Percentiles rank a stretch among this genome's conserved stretches.
These are phyloP conservation scores for Pachysandra terminalis DNA, from an alignment of 164 flowering plant species.

Conservation along the genomic window DNA sequence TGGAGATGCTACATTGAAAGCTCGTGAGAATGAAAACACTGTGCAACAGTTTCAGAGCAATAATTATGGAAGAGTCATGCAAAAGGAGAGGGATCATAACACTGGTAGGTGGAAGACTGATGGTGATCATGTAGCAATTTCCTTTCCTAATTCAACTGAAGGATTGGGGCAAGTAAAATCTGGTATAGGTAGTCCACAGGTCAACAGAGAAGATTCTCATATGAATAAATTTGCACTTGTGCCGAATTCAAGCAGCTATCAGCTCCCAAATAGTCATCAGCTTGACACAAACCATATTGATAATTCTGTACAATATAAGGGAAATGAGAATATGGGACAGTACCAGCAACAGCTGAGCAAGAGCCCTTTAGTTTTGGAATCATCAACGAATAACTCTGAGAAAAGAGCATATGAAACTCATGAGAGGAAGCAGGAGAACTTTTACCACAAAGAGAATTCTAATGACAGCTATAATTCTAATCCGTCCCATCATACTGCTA, in stretches of 20 bases:
- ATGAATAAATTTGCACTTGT: slow-evolving; percentile 13
- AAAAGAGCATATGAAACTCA: slow-evolving; percentile 25
- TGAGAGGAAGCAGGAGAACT: slow-evolving; percentile 24
- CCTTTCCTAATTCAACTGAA: slow-evolving; percentile 21
- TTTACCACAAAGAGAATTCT: slow-evolving; percentile 31
- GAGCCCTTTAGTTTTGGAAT: slow-evolving; percentile 16
- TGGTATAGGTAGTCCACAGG: slow-evolving; percentile 17
- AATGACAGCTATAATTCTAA: slow-evolving; percentile 34
- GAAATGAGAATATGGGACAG: slow-evolving; percentile 21
- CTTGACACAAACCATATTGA: slow-evolving; percentile 29
- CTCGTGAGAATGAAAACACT: slow-evolving; percentile 7
- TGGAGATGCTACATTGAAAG: slow-evolving; percentile 15
- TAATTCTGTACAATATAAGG: slow-evolving; percentile 21
- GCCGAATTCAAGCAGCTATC: slow-evolving; percentile 27
- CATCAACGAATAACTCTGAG: slow-evolving; percentile 23
- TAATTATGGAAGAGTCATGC: slow-evolving; percentile 21
- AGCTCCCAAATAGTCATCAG: slow-evolving; percentile 17
- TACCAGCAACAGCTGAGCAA: slow-evolving; percentile 22
- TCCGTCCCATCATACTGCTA: slow-evolving; percentile 26
- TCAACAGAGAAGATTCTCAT: slow-evolving; percentile 20
- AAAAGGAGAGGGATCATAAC: slow-evolving; percentile 21
- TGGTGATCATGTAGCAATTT: slow-evolving; percentile 10
- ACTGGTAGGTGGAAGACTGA: slow-evolving; percentile 27
- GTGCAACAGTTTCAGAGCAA: slow-evolving; percentile 19
- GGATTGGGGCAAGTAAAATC: slow-evolving; percentile 28